Evolutionary conservation across 139 green algal genomes (phyloP), one percentile per base, ranked within the genome.

Genomic region (Dunaliella sp.): DNA sequence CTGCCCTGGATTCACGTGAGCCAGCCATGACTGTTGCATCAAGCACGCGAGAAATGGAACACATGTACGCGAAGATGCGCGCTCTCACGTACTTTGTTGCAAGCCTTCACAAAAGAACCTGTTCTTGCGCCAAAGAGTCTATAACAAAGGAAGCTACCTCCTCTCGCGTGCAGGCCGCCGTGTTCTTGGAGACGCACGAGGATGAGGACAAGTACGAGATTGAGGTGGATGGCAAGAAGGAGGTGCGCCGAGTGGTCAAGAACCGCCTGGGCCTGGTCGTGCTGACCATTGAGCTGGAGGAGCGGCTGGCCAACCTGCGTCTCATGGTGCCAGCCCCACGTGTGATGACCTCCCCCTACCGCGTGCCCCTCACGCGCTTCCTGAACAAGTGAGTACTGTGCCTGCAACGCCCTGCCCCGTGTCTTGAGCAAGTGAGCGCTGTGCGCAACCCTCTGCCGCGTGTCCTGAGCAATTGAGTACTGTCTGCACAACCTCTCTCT

Each of bases 261-360:
- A 74, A 33, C 36, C 72, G 36, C 25, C 80, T 89, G 1, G 95
- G 96, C 0, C 89, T 99, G 37, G 97, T 99, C 25, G 92, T 97
- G 77, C 88, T 99, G 75, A 97, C 93, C 3, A 99, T 99, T 37
- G 90, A 97, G 90, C 89, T 99, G 77, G 97, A 99, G 88, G 88
- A 92, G 31, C 90, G 91, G 35, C 92, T 99, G 73, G 34, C 76
- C 1, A 36, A 38, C 0, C 78, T 92, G 83, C 25, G 24, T 3
- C 31, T 59, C 0, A 81, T 57, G 36, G 74, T 86, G 7, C 90
- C 90, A 0, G 84, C 92, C 74, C 92, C 94, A 36, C 89, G 90
- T 79, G 38, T 90, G 7, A 37, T 92, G 59, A 93, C 91, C 82
- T 97, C 93, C 0, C 95, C 95, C 31, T 99, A 98, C 91, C 89